phyloP scores from a whole-genome alignment of 2,329 filamentous ascomycete genomes.

The Calonectria ilicicola region DNA sequence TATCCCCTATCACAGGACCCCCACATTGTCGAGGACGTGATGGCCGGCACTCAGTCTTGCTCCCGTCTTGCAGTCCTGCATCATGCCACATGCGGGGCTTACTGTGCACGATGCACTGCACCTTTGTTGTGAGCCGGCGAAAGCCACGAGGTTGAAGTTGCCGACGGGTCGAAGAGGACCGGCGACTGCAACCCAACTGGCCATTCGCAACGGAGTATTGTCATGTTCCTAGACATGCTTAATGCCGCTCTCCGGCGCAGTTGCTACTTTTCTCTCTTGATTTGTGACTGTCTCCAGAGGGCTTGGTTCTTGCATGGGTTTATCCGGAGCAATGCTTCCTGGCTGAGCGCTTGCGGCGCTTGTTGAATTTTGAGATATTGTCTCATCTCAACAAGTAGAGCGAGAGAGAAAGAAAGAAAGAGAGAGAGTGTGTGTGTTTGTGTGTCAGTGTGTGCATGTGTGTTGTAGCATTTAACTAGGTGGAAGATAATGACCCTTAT shows the following conservation, averaged over 20 bases:
- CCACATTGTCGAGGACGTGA: background rate
- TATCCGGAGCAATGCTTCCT: slow-evolving; percentile 1
- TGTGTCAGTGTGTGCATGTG: no score
- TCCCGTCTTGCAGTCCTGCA: background rate
- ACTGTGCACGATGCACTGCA: slow-evolving; percentile 5
- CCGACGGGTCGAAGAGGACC: background rate
- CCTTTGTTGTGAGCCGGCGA: background rate
- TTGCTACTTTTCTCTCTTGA: background rate
- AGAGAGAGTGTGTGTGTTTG: background rate
- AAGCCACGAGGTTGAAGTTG: background rate
- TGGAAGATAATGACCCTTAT: background rate
- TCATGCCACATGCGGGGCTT: slow-evolving; percentile 14
- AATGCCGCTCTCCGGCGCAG: background rate
- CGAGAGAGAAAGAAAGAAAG: background rate
- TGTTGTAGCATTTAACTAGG: background rate
- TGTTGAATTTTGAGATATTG: background rate
- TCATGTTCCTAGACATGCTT: background rate
- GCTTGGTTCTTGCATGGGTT: background rate
- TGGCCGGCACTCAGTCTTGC: background rate
- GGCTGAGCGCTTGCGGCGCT: background rate
- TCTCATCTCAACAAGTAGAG: background rate
- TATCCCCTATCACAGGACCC: background rate
- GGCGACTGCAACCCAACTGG: slow-evolving; percentile 13
- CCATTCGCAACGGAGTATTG: background rate
- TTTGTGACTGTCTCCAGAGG: background rate